These are phyloP conservation scores for Friedmanniomyces simplex DNA, from an alignment of 495 filamentous ascomycete genomes.

Conservation along the genomic window DNA sequence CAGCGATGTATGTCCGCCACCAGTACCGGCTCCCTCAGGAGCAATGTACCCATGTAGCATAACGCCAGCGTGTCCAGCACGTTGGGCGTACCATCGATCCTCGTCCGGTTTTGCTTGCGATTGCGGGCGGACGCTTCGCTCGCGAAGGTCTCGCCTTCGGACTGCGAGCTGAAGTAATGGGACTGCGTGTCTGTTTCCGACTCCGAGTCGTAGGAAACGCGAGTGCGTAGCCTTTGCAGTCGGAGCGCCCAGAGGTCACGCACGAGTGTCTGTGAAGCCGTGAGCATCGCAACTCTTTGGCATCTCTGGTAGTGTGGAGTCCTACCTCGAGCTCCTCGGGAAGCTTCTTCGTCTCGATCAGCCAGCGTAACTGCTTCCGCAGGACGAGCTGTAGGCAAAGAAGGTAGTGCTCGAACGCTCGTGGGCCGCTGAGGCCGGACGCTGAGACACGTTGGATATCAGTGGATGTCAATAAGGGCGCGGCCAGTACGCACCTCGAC, in stretches of 20 bases:
- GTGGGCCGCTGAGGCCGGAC: conserved; percentile 39
- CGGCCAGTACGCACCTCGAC: conserved; percentile 39
- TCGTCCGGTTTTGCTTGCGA: conserved; percentile 10
- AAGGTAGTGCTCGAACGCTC: conserved; percentile 67
- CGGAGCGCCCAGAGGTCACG: conserved; percentile 62
- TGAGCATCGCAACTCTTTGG: not conserved
- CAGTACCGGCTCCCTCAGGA: conserved; percentile 55
- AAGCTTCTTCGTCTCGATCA: conserved; percentile 51
- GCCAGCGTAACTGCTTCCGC: conserved; percentile 57
- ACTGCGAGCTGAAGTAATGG: conserved; percentile 43
- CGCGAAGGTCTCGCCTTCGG: conserved; percentile 22
- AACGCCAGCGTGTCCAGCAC: conserved; percentile 53
- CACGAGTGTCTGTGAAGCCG: conserved; percentile 37
- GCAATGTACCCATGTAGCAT: conserved; percentile 54
- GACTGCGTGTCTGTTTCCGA: conserved; percentile 12
- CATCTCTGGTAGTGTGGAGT: too few relatives aligned
- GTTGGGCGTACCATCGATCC: conserved; percentile 39
- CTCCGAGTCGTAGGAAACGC: conserved; percentile 24
- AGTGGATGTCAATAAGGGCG: not conserved
- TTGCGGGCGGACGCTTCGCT: conserved; percentile 4
- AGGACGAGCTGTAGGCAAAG: conserved; percentile 78
- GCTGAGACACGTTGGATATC: not conserved
- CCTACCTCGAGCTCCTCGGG: conserved; percentile 54
- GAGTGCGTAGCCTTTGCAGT: conserved; percentile 39
- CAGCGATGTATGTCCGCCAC: conserved; percentile 49